Conservation (phyloP, 441 rosid species). For the Pelargonium citronellum region DNA sequence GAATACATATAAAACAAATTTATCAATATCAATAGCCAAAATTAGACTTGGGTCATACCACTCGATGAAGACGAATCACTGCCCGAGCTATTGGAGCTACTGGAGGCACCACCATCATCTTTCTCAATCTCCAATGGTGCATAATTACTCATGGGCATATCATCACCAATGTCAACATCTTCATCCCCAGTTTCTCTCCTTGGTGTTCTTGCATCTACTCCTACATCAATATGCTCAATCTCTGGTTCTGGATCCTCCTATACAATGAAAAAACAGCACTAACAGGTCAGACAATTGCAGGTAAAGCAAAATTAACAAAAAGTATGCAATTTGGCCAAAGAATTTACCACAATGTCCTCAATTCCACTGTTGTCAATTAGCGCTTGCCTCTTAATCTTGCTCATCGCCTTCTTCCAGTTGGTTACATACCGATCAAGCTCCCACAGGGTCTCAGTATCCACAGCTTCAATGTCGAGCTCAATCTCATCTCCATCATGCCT, state of each 20-base stretch:
- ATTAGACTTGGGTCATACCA: conserved; percentile 37
- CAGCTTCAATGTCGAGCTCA: conserved; percentile 84
- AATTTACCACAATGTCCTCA: conserved; percentile 33
- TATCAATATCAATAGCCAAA: not conserved
- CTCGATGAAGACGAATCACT: conserved; percentile 81
- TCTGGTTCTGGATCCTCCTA: conserved; percentile 25
- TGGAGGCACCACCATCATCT: conserved; percentile 46
- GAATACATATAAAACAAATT: not conserved
- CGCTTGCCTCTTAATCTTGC: conserved; percentile 86
- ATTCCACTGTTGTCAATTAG: conserved; percentile 33
- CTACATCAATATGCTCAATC: conserved; percentile 43
- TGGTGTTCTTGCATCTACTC: conserved; percentile 44
- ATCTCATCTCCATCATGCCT: conserved; percentile 94
- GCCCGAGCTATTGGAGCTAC: conserved; percentile 38
- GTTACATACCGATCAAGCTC: conserved; percentile 93
- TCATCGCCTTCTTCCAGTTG: conserved; percentile 76
- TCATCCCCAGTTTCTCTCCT: conserved; percentile 89
- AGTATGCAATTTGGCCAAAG: not conserved
- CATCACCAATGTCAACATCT: conserved; percentile 95
- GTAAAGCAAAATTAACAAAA: not conserved
- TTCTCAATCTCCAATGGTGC: conserved; percentile 93
- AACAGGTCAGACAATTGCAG: not conserved
- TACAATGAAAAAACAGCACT: conserved; percentile 4
- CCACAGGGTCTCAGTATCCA: conserved; percentile 88
- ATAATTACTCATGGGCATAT: conserved; percentile 67